A percentile compares a stretch with the other conserved stretches of the same genome.
Conservation (phyloP, 352 stramenopile genomes). For the Pythium diclinum region DNA sequence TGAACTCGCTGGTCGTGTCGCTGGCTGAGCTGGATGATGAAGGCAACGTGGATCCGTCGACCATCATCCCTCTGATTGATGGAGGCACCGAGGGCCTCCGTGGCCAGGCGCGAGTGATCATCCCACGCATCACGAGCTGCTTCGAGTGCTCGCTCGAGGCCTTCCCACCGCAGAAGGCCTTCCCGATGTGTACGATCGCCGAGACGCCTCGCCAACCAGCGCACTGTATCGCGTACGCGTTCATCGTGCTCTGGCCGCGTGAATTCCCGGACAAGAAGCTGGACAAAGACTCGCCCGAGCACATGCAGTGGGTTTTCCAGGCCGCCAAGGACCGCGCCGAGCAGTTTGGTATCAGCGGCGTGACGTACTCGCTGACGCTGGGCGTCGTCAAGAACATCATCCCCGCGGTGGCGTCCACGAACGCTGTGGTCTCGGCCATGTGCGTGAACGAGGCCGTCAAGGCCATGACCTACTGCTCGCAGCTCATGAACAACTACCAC, state of each 20-base stretch:
- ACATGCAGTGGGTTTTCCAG: conserved; percentile 98
- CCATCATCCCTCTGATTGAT: conserved; percentile 98
- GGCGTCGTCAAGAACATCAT: conserved; percentile 99
- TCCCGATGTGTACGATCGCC: conserved; percentile 97
- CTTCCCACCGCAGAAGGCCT: conserved; percentile 95
- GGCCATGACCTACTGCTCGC: conserved; percentile 93
- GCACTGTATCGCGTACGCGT: conserved; percentile 98
- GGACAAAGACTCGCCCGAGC: conserved; percentile 94
- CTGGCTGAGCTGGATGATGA: conserved; percentile 90
- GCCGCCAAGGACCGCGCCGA: conserved; percentile 87
- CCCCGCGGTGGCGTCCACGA: conserved; percentile 95
- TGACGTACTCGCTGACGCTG: conserved; percentile 97
- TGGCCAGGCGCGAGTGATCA: conserved; percentile 97
- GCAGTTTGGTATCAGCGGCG: conserved; percentile 93
- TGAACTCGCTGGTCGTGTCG: conserved; percentile 95
- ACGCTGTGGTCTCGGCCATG: conserved; percentile 94
- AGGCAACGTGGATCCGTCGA: conserved; percentile 72
- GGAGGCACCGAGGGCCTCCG: conserved; percentile 97
- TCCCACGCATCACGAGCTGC: conserved; percentile 96
- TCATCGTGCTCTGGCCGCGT: conserved; percentile 94
- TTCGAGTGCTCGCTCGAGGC: conserved; percentile 98
- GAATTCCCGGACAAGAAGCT: conserved; percentile 94
- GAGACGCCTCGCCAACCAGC: conserved; percentile 96
- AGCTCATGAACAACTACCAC: conserved; percentile 98
- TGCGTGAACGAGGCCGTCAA: conserved; percentile 98